Evolutionary conservation across 805 yeast species (phyloP), one percentile per base, ranked within the genome.

Genomic region (Komagataella kurtzmanii): DNA sequence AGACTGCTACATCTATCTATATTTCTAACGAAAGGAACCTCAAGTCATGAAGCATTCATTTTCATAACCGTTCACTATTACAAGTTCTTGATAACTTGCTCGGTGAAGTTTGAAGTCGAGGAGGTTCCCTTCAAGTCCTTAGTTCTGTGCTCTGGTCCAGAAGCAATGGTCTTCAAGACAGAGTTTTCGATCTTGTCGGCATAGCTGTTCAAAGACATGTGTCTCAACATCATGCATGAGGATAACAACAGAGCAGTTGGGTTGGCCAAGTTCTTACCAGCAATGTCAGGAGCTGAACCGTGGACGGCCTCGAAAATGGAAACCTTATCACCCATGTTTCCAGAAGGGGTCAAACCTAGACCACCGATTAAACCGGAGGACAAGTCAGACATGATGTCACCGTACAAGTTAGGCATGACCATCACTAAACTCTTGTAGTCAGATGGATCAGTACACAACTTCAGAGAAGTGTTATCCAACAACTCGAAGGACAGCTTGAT

Each of bases 261-360:
- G 82, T 93, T 93, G 58, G 99, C 99, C 69, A 88, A 81, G 68
- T 96, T 95, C 79, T 93, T 88, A 67, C 99, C 99, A 56, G 98
- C 98, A 65, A 93, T 93, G 71, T 93, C 99, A 62, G 99, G 99
- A 57, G 99, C 99, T 54, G 98, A 90, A 70, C 99, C 99, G 72
- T 93, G 99, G 65, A 93, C 99, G 58, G 99, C 99, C 81, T 93
- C 99, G 70, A 93, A 93, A 68, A 93, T 91, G 53, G 97, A 88
- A 57, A 91, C 96, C 69, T 87, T 84, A 78, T 88, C 88, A 77
- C 99, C 99, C 90, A 93, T 93, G 82, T 93, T 93, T 70, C 97
- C 99, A 55, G 97, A 88, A 59, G 99, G 99, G 56, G 99, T 93
- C 70, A 93, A 81, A 74, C 99, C 99, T 65, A 91, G 81, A 67